Base-by-base conservation (phyloP, 2,329 filamentous ascomycete genomes). In the Sporothrix dimorphospora region DNA sequence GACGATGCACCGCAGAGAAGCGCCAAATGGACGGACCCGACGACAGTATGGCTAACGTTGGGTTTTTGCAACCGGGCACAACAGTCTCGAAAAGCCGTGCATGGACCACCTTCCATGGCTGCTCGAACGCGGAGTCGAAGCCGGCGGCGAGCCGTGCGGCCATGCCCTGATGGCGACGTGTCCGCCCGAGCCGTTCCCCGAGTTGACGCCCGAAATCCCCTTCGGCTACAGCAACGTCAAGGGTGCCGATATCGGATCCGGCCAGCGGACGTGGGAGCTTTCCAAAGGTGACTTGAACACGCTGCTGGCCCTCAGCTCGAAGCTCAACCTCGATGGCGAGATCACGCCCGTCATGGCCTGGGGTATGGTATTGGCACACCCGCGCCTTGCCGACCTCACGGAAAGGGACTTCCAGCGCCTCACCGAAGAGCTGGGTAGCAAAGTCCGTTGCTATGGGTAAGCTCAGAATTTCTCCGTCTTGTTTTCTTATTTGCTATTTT, bases 271-370 rank as follows among this genome's bases (percentile, higher is more conserved):
- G 67, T 95, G 74, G 75, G 91, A 96, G 79, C 83, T 96, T 6
- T 90, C 87, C 73, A 92, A 91, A 79, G 88, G 87, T 49, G 93
- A 96, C 78, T 86, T 99, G 67, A 84, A 90, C 69, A 97, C 92
- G 70, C 85, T 98, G 70, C 87, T 98, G 73, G 92, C 97, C 78
- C 86, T 98, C 71, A 97, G 94, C 82, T 88, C 90, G 76, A 90
- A 91, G 77, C 86, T 98, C 34, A 91, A 96, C 76, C 88, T 96
- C 1, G 93, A 96, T 74, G 94, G 94, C 69, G 93, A 97, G 82
- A 93, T 98, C 77, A 98, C 95, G 21, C 96, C 96, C 0, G 92
- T 98, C 76, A 97, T 97, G 93, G 94, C 94, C 0, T 95, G 96
- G 89, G 92, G 93, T 67, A 92, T 93, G 82, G 87, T 98, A 67